These are phyloP conservation scores for Annulohypoxylon truncatum DNA, from an alignment of 2,329 filamentous ascomycete species.

Conservation along the genomic window DNA sequence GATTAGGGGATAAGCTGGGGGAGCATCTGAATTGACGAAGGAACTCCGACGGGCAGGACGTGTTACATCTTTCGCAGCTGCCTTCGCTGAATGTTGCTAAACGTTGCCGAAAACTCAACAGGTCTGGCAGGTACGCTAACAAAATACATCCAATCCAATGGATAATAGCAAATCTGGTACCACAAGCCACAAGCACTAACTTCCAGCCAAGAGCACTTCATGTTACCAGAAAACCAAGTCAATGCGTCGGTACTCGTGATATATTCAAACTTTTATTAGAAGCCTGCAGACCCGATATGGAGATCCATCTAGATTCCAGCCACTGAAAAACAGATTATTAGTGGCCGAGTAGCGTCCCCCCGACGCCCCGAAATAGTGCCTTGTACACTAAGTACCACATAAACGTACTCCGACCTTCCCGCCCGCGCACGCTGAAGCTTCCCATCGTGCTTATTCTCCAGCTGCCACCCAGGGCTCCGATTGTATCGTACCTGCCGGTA, in stretches of 20 bases:
- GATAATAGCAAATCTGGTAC: neutral
- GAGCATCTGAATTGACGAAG: conserved; percentile 4
- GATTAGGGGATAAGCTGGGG: neutral
- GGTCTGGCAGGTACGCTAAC: neutral
- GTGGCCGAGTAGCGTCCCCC: conserved; percentile 15
- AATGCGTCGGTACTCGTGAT: conserved; percentile 2
- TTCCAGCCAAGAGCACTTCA: neutral
- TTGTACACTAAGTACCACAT: conserved; percentile 1
- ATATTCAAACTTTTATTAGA: conserved; percentile 12
- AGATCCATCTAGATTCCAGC: conserved; percentile 9
- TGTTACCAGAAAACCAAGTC: neutral
- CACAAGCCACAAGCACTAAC: neutral
- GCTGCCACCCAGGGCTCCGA: conserved; percentile 4
- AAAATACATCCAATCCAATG: neutral
- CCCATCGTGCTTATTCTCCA: neutral
- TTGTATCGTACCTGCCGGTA: conserved; percentile 18
- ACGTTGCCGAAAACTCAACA: neutral
- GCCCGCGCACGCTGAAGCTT: neutral
- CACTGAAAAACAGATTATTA: conserved; percentile 8
- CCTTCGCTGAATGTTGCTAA: neutral
- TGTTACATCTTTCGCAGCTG: neutral
- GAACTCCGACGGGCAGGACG: conserved; percentile 22
- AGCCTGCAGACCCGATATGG: neutral
- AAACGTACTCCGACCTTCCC: conserved; percentile 4
- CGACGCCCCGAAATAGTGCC: conserved; percentile 29